Base-by-base conservation (phyloP, 1,284 basidiomycete genomes). In the Gymnopus androsaceus region DNA sequence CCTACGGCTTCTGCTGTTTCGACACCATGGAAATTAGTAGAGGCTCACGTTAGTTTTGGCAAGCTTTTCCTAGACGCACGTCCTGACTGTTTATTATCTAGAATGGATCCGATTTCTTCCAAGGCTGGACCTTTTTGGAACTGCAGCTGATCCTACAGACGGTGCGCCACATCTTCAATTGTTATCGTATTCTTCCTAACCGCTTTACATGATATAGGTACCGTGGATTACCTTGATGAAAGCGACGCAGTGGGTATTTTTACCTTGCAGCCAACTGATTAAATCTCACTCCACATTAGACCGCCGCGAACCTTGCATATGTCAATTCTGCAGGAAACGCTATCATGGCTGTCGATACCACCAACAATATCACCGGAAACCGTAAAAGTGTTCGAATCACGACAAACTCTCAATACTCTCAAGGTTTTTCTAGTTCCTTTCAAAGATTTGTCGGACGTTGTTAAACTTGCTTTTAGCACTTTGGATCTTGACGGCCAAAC, bases 271-370 rank as follows among this genome's bases (percentile, higher is more conserved):
- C 14, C n/a, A 31, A 8, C 7, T 38, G 21, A 45, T 9, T 11
- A 19, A 7, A 53, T 30, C 9, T 42, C 28, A 28, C 3, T 36
- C 15, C 8, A 19, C 47, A 33, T 34, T 60, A 17, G 51, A 84
- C 83, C 71, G 76, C 67, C 71, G 74, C 19, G 77, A 70, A 79
- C 36, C 73, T 91, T 30, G 62, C 82, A 14, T 70, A 78, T 28
- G 72, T 93, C 63, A 94, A 92, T 67, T 65, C 67, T 21, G 80
- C 76, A 12, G 89, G 90, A 17, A 82, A 91, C 69, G 88, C 88
- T 12, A 72, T 95, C 59, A 92, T 96, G 87, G 79, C 82, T 45
- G 86, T 94, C 38, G 92, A 94, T 67, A 92, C 90, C 4, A 94
- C 92, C 5, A 76, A 84, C 5, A 78, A 73, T 27, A 85, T 95